Conservation (phyloP, 768 basidiomycete genomes). For the Fistulinella prunicolor region DNA sequence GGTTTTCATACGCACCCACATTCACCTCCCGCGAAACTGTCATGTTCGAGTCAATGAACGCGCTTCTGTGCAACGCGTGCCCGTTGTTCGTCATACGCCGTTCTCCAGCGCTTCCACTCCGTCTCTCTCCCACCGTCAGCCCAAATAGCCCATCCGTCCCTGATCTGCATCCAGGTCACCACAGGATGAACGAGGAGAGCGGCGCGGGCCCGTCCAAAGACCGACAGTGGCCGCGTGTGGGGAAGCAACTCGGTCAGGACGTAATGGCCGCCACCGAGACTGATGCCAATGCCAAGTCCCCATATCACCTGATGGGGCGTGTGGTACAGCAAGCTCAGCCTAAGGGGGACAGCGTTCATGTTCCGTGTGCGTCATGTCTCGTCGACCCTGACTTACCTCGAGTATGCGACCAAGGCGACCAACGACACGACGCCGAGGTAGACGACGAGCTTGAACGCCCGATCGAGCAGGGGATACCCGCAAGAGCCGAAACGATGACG, state of each 20-base stretch:
- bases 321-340: constrained; percentile 73
- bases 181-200: constrained; percentile 55
- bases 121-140: constrained; percentile 70
- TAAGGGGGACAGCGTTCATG: constrained; percentile 23
- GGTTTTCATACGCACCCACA: no score
- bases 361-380: not conserved
- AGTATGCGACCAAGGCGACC: constrained; percentile 72
- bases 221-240: constrained; percentile 46
- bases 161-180: constrained; percentile 62
- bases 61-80: constrained; percentile 19
- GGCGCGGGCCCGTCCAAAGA: constrained; percentile 48
- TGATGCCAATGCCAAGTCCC: constrained; percentile 65
- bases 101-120: constrained; percentile 69
- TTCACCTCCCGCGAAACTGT: no score
- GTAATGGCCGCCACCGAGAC: constrained; percentile 55
- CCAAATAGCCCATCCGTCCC: constrained; percentile 85
- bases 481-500: constrained; percentile 62
- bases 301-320: constrained; percentile 68
- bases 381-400: constrained; percentile 48
- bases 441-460: constrained; percentile 43
- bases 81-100: constrained; percentile 47
- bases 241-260: constrained; percentile 58
- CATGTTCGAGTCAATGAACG: constrained; percentile 3
- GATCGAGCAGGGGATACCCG: constrained; percentile 50
- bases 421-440: constrained; percentile 52